phyloP scores from a whole-genome alignment of 1,284 basidiomycete genomes.

The Pseudozyma tsukubaensis region DNA sequence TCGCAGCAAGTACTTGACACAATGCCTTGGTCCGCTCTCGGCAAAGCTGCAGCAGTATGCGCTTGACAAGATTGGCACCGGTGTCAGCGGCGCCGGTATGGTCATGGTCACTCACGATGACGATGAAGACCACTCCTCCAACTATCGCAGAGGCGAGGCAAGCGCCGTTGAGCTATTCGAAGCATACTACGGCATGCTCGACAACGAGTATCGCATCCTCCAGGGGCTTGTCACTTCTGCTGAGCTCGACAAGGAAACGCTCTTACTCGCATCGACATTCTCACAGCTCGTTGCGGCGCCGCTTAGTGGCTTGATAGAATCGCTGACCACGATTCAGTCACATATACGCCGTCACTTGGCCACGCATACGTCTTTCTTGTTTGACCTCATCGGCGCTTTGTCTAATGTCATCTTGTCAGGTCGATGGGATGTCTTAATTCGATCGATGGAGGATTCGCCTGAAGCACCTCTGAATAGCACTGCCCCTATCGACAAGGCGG shows the following conservation, averaged over 20 bases:
- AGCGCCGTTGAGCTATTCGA: slow-evolving; percentile 51
- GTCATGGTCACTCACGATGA: slow-evolving; percentile 52
- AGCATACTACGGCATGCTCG: slow-evolving; percentile 54
- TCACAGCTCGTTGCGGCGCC: slow-evolving; percentile 42
- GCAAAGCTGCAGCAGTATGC: slow-evolving; percentile 45
- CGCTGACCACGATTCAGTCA: slow-evolving; percentile 47
- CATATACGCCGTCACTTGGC: slow-evolving; percentile 50
- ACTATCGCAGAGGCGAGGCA: slow-evolving; percentile 44
- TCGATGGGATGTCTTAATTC: slow-evolving; percentile 37
- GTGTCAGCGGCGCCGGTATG: slow-evolving; percentile 42
- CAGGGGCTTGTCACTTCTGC: slow-evolving; percentile 39
- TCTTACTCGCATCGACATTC: slow-evolving; percentile 39
- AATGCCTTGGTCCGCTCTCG: slow-evolving; percentile 39
- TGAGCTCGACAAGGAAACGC: slow-evolving; percentile 41
- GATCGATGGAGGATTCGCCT: slow-evolving; percentile 44
- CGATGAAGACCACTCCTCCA: slow-evolving; percentile 45
- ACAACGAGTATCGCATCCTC: slow-evolving; percentile 55
- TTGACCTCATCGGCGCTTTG: slow-evolving; percentile 49
- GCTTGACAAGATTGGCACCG: slow-evolving; percentile 51
- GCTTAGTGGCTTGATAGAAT: slow-evolving; percentile 30
- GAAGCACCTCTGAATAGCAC: slow-evolving; percentile 34
- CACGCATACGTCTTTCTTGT: slow-evolving; percentile 59
- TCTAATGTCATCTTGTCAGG: slow-evolving; percentile 37
- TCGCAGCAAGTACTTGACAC: slow-evolving; percentile 45
- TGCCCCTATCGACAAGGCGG: slow-evolving; percentile 31